phyloP scores from a whole-genome alignment of 495 filamentous ascomycete genomes.

The Polyplosphaeria fusca region DNA sequence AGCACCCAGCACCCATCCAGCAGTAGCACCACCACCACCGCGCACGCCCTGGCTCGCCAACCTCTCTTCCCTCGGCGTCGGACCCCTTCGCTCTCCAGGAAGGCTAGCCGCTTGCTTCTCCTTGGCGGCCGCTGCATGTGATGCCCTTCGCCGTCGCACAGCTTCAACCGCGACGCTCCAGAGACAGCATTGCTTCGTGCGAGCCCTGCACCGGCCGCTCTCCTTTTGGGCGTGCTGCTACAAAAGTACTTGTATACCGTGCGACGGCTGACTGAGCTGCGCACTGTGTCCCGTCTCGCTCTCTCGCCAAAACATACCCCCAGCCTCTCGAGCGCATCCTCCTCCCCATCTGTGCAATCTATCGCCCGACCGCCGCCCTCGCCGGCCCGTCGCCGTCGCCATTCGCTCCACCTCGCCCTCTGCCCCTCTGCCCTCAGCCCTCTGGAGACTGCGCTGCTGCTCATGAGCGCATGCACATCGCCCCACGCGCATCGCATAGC shows the following conservation, averaged over 20 bases:
- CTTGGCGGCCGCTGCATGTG: constrained; percentile 27
- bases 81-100: not conserved
- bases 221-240: not conserved
- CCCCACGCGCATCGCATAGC: too few species aligned
- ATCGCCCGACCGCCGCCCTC: not conserved
- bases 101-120: constrained; percentile 7
- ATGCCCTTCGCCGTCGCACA: constrained; percentile 31
- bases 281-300: not conserved
- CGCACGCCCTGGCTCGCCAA: not conserved
- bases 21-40: not conserved
- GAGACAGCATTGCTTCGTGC: constrained; percentile 19
- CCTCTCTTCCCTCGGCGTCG: not conserved
- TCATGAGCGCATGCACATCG: constrained; percentile 32
- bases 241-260: not conserved
- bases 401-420: constrained; percentile 23
- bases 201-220: not conserved
- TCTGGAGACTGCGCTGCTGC: constrained; percentile 4
- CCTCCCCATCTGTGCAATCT: constrained; percentile 1
- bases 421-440: constrained; percentile 9
- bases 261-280: constrained; percentile 4
- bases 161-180: constrained; percentile 8
- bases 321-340: not conserved
- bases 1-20: too few species aligned
- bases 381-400: not conserved
- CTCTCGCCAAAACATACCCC: not conserved